Evolutionary conservation across 2,329 filamentous ascomycete genomes (phyloP), one percentile per base, ranked within the genome.

Genomic region (Paracoccidioides brasiliensis): DNA sequence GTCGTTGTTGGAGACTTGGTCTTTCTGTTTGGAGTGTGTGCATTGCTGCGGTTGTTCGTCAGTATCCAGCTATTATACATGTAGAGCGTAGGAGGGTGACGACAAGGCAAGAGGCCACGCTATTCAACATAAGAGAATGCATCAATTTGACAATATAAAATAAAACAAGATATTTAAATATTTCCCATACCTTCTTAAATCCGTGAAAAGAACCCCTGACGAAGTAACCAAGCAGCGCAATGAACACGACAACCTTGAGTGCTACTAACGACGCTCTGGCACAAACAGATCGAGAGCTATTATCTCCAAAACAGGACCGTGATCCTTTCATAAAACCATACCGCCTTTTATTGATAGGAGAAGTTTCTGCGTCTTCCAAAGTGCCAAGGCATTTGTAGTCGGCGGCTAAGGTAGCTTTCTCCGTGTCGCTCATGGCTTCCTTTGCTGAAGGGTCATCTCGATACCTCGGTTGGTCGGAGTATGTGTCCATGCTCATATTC

Each of bases 161-260:
- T 14, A 10, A 12, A 41, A 30, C 4, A 4, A 41, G 41, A 4
- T 3, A 15, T 12, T 53, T 1, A 22, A 22, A 22, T 22, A 22
- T 3, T 50, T 8, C 3, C 33, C 56, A 45, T 28, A 50, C 49
- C 53, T 30, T 30, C 40, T 56, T 55, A 5, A 32, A 14, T 9
- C n/a, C n/a, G 41, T 53, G 15, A 8, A 50, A 55, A 15, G 49
- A 41, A n/a, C 37, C 12, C 22, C 42, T 53, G 33, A 50, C 30
- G 6, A 53, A 28, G 45, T 50, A 40, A 3, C 40, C 32, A 32
- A 57, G 15, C 32, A 57, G 43, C 10, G 35, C 45, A 32, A 37
- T 15, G 38, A 57, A 38, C 5, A 57, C 14, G 30, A 53, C 14
- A 41, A 53, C 38, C 14, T 55, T 55, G 12, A 44, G 15, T 37